Conservation (phyloP, 495 filamentous ascomycete genomes). For the Baudoinia panamericana region DNA sequence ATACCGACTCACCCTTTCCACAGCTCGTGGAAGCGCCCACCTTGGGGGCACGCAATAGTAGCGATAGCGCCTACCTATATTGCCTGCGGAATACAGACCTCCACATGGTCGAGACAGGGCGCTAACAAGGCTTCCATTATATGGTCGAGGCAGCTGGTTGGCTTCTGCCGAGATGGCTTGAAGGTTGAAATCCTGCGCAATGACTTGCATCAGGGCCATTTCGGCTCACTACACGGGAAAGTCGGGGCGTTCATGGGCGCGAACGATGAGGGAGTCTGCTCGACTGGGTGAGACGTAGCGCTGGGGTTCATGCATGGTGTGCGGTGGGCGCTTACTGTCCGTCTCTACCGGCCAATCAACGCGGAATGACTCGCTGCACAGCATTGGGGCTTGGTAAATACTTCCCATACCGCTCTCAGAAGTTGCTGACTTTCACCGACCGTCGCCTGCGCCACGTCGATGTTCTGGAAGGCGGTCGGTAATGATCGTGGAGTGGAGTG, state of each 20-base stretch:
- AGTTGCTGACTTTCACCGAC: too few species aligned
- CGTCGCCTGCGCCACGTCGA: too few species aligned
- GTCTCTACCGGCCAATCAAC: too few species aligned
- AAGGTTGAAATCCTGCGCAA: too few species aligned
- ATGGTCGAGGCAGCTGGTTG: constrained; percentile 11
- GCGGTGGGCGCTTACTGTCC: constrained; percentile 8
- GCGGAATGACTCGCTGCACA: too few species aligned
- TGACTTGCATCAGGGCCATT: constrained; percentile 3
- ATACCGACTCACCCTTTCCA: too few species aligned
- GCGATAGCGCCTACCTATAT: constrained; percentile 14
- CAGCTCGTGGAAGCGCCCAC: too few species aligned
- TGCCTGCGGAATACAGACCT: background rate
- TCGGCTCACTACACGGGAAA: too few species aligned
- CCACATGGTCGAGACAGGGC: constrained; percentile 14
- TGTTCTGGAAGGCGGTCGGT: too few species aligned
- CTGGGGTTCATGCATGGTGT: constrained; percentile 3
- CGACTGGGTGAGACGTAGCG: constrained; percentile 3
- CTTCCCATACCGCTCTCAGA: too few species aligned
- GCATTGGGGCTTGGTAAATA: too few species aligned
- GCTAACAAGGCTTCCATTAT: constrained; percentile 8
- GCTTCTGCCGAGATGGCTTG: background rate
- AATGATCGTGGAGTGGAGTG: too few species aligned
- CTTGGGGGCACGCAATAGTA: background rate
- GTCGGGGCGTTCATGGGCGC: background rate
- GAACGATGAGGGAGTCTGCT: background rate